phyloP scores from a whole-genome alignment of 1,284 basidiomycete genomes.

The Peniophora sp. region DNA sequence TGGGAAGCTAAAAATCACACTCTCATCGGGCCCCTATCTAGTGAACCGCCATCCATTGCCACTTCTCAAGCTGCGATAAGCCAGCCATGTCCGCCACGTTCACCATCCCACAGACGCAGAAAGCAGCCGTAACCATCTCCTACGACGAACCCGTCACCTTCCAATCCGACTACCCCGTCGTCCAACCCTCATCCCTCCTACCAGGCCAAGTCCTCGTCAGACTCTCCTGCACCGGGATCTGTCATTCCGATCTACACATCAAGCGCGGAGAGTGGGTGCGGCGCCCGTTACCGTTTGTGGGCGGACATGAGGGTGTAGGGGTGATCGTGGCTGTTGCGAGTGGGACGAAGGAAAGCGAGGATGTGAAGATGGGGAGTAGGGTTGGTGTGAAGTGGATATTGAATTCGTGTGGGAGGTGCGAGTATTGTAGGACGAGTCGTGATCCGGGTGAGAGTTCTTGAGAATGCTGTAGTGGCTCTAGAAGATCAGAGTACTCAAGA shows the following conservation, averaged over 20 bases:
- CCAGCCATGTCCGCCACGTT: background rate
- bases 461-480: background rate
- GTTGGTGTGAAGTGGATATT: constrained; percentile 76
- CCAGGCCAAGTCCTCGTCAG: constrained; percentile 64
- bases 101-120: constrained; percentile 36
- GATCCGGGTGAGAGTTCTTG: constrained; percentile 40
- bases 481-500: no score
- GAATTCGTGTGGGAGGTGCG: constrained; percentile 53
- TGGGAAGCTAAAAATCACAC: no score
- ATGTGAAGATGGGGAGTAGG: constrained; percentile 49
- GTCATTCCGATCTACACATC: constrained; percentile 62
- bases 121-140: constrained; percentile 37
- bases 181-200: constrained; percentile 46
- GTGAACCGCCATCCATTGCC: no score
- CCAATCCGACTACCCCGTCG: constrained; percentile 37
- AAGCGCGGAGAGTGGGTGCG: constrained; percentile 48
- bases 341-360: constrained; percentile 30
- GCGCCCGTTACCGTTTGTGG: constrained; percentile 51
- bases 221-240: constrained; percentile 55
- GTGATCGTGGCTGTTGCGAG: constrained; percentile 62
- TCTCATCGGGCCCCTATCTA: no score
- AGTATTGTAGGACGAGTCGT: constrained; percentile 48
- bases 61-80: no score
- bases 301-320: constrained; percentile 63
- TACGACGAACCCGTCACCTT: constrained; percentile 27